These are phyloP conservation scores for Zea mays DNA, from an alignment of 176 grass and related monocot genomes.

Conservation along the genomic window Zm-B73-REFERENCE-NAM-5.0 NC_050104.1:64753001-64753500, in stretches of 20 bases:
- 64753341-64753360: neutral
- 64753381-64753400: neutral
- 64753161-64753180: neutral
- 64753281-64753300: neutral
- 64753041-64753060: conserved; percentile 11
- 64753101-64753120: no score
- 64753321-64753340: neutral
- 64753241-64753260: conserved; percentile 13
- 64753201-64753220: conserved; percentile 11
- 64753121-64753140: neutral
- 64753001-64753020: conserved; percentile 41
- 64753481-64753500: neutral
- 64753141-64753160: no score
- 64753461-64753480: neutral
- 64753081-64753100: neutral
- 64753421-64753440: neutral
- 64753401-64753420: neutral
- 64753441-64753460: neutral
- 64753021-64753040: conserved; percentile 51
- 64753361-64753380: neutral
- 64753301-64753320: neutral
- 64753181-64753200: conserved; percentile 19
- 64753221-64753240: conserved; percentile 15
- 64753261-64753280: neutral
- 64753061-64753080: neutral